These are phyloP conservation scores for Umbelopsis sp. DNA, from an alignment of 192 early-diverging fungal genomes.

Conservation along the genomic window DNA sequence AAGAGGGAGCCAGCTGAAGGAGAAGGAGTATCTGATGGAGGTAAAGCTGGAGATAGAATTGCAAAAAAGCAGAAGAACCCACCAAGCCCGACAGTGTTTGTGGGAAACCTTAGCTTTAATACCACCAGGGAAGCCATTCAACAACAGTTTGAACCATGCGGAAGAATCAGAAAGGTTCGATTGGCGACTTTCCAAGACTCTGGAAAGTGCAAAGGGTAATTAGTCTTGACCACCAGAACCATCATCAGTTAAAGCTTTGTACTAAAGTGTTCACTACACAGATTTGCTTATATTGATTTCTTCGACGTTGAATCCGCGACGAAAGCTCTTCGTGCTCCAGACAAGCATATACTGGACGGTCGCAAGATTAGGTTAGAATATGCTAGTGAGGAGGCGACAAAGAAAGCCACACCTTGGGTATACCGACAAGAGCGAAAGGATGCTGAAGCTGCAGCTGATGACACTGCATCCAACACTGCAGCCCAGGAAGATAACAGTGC, in stretches of 20 bases:
- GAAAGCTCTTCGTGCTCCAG: slow-evolving; percentile 58
- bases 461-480: slow-evolving; percentile 22
- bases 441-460: slow-evolving; percentile 32
- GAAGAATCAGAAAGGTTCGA: slow-evolving; percentile 66
- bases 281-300: slow-evolving; percentile 74
- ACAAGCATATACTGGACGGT: slow-evolving; percentile 56
- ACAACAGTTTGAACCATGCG: slow-evolving; percentile 60
- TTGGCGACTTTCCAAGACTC: slow-evolving; percentile 75
- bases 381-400: slow-evolving; percentile 65
- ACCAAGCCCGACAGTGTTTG: slow-evolving; percentile 65
- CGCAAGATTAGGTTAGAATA: slow-evolving; percentile 68
- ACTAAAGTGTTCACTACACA: slow-evolving; percentile 1
- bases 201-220: slow-evolving; percentile 76
- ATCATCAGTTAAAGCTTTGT: neutral
- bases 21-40: slow-evolving; percentile 11
- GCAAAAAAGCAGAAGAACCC: slow-evolving; percentile 52
- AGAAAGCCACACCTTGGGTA: slow-evolving; percentile 66
- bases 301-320: slow-evolving; percentile 62
- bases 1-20: slow-evolving; percentile 24
- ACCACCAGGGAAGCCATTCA: slow-evolving; percentile 52
- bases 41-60: slow-evolving; percentile 37
- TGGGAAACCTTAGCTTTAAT: slow-evolving; percentile 68
- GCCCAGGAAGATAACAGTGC: neutral
- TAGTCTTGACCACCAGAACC: neutral
- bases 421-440: slow-evolving; percentile 47